Evolutionary conservation across 2,329 filamentous ascomycete genomes (phyloP).

Genomic region (Tolypocladium cylindrosporum): DNA sequence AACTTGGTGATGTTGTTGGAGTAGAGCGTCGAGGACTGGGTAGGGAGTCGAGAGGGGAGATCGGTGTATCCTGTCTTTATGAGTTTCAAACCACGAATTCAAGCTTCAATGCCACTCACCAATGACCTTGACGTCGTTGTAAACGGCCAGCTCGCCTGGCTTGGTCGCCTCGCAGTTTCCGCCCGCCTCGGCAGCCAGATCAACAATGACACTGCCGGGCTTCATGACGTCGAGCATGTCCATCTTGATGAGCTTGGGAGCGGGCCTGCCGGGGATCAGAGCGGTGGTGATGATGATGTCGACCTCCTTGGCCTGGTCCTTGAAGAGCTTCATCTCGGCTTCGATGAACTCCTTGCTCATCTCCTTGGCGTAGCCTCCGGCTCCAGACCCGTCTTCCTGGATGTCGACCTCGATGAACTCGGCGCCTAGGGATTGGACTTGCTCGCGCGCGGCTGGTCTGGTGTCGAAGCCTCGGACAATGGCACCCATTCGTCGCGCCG

Average conservation of each 20-base stretch:
- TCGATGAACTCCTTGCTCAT: slow-evolving; percentile 93
- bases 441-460: slow-evolving; percentile 76
- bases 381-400: slow-evolving; percentile 73
- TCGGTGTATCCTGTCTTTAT: slow-evolving; percentile 61
- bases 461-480: slow-evolving; percentile 89
- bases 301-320: slow-evolving; percentile 76
- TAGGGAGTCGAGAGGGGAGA: slow-evolving; percentile 74
- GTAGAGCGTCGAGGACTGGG: slow-evolving; percentile 82
- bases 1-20: slow-evolving; percentile 93
- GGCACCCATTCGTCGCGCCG: slow-evolving; percentile 74
- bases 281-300: slow-evolving; percentile 91
- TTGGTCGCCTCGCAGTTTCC: slow-evolving; percentile 80
- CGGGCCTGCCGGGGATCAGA: slow-evolving; percentile 75
- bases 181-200: slow-evolving; percentile 78
- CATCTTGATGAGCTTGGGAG: slow-evolving; percentile 76
- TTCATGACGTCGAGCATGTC: slow-evolving; percentile 77
- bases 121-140: slow-evolving; percentile 76
- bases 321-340: slow-evolving; percentile 86
- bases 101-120: slow-evolving; percentile 37
- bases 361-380: slow-evolving; percentile 83
- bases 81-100: background rate
- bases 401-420: slow-evolving; percentile 85
- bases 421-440: slow-evolving; percentile 81
- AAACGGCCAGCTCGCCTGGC: slow-evolving; percentile 57
- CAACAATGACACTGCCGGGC: slow-evolving; percentile 79